Percentiles rank a stretch among this genome's conserved stretches.
Conservation (phyloP, 2,329 filamentous ascomycete genomes). For the Ceratocystis colombiana region DNA sequence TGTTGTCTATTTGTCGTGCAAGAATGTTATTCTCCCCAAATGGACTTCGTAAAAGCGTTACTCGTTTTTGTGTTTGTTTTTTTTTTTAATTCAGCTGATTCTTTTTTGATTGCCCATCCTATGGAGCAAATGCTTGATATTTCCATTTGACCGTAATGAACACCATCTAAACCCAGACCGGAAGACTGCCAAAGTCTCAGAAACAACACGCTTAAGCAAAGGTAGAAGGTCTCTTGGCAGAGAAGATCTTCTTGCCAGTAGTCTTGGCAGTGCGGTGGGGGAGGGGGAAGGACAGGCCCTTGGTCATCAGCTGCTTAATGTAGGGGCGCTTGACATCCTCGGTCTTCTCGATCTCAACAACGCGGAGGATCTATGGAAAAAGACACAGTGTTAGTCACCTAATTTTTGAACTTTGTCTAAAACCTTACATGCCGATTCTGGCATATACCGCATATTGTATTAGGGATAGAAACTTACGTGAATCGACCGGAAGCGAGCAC, state of each 20-base stretch:
- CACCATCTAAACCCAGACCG: constrained; percentile 47
- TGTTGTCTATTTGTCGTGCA: not conserved
- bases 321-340: constrained; percentile 96
- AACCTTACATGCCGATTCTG: not conserved
- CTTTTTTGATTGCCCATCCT: constrained; percentile 27
- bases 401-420: not conserved
- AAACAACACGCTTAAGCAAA: constrained; percentile 72
- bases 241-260: constrained; percentile 81
- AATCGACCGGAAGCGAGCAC: constrained; percentile 89
- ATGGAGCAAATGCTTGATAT: constrained; percentile 44
- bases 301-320: constrained; percentile 96
- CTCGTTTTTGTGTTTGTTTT: constrained; percentile 21
- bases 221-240: constrained; percentile 85
- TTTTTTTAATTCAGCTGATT: constrained; percentile 26
- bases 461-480: constrained; percentile 58
- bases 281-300: constrained; percentile 95
- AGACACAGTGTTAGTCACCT: not conserved
- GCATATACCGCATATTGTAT: not conserved
- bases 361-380: constrained; percentile 73
- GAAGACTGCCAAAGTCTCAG: constrained; percentile 37
- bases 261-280: constrained; percentile 87
- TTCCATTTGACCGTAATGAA: constrained; percentile 52
- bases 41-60: constrained; percentile 23
- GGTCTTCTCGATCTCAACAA: constrained; percentile 91
- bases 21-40: not conserved